phyloP scores from a whole-genome alignment of 2,329 filamentous ascomycete species.

The Microdochium bolleyi region DNA sequence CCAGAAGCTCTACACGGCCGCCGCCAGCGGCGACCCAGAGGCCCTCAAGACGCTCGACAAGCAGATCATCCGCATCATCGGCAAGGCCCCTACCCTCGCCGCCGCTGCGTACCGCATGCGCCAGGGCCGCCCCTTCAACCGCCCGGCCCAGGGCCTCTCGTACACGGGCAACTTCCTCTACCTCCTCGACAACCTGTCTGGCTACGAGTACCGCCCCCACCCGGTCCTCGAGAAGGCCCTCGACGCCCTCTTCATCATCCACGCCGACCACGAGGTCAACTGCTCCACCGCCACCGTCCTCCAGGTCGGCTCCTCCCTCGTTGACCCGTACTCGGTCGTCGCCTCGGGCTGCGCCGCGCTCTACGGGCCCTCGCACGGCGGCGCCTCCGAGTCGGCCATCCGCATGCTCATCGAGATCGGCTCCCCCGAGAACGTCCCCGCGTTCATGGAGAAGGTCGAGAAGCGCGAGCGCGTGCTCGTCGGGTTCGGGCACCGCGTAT shows the following conservation, averaged over 20 bases:
- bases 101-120: slow-evolving; percentile 45
- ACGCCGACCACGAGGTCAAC: slow-evolving; percentile 52
- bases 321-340: slow-evolving; percentile 47
- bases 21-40: slow-evolving; percentile 29
- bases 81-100: slow-evolving; percentile 40
- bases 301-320: slow-evolving; percentile 46
- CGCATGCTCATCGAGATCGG: slow-evolving; percentile 44
- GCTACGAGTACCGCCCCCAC: slow-evolving; percentile 36
- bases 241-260: slow-evolving; percentile 45
- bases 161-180: slow-evolving; percentile 49
- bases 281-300: slow-evolving; percentile 47
- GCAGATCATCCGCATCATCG: slow-evolving; percentile 43
- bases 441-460: slow-evolving; percentile 41
- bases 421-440: slow-evolving; percentile 38
- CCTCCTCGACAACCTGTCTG: slow-evolving; percentile 43
- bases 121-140: slow-evolving; percentile 41
- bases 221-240: slow-evolving; percentile 40
- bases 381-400: slow-evolving; percentile 50
- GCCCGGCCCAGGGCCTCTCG: slow-evolving; percentile 34
- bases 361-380: slow-evolving; percentile 50
- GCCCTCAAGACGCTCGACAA: slow-evolving; percentile 38
- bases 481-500: slow-evolving; percentile 47
- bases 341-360: slow-evolving; percentile 42
- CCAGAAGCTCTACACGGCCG: slow-evolving; percentile 40
- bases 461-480: slow-evolving; percentile 41